These are phyloP conservation scores for Candida gigantensis DNA, from an alignment of 1,139 yeast genomes.

Conservation along the genomic window DNA sequence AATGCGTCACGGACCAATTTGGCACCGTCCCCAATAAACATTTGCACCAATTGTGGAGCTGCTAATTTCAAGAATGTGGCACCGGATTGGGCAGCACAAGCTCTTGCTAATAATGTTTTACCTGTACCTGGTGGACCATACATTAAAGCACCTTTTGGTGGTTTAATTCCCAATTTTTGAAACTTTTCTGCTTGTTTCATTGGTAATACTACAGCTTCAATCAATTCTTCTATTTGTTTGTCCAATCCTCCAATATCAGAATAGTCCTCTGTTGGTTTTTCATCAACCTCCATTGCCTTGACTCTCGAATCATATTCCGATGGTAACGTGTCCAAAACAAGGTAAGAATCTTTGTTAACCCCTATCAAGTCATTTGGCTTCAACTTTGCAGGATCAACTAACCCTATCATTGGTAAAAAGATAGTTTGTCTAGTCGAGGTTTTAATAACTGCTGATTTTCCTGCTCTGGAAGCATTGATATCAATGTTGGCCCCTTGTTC, in stretches of 20 bases:
- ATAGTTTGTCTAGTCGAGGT: conserved; percentile 98
- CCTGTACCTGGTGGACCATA: conserved; percentile 99
- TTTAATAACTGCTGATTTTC: conserved; percentile 97
- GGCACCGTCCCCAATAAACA: conserved; percentile 99
- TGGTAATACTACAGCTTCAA: conserved; percentile 97
- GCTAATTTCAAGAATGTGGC: conserved; percentile 97
- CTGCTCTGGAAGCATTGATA: conserved; percentile 85
- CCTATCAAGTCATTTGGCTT: conserved; percentile 98
- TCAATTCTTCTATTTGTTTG: conserved; percentile 95
- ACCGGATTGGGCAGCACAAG: conserved; percentile 98
- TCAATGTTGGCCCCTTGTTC: conserved; percentile 97
- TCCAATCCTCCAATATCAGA: conserved; percentile 97
- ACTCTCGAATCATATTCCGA: conserved; percentile 97
- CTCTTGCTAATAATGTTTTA: conserved; percentile 93
- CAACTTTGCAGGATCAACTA: conserved; percentile 83
- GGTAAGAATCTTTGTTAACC: conserved; percentile 93
- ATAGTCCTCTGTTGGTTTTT: conserved; percentile 95
- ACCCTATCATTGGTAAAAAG: conserved; percentile 90
- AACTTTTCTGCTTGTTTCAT: conserved; percentile 98
- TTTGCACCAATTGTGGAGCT: conserved; percentile 97
- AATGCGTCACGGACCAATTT: conserved; percentile 97
- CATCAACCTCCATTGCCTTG: conserved; percentile 99
- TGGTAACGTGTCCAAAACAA: conserved; percentile 91
- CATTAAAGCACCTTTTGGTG: conserved; percentile 98
- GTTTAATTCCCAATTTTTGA: conserved; percentile 87